These are phyloP conservation scores for Hirschfeldia incana DNA, from an alignment of 345 rosid genomes.

Conservation along the genomic window DNA sequence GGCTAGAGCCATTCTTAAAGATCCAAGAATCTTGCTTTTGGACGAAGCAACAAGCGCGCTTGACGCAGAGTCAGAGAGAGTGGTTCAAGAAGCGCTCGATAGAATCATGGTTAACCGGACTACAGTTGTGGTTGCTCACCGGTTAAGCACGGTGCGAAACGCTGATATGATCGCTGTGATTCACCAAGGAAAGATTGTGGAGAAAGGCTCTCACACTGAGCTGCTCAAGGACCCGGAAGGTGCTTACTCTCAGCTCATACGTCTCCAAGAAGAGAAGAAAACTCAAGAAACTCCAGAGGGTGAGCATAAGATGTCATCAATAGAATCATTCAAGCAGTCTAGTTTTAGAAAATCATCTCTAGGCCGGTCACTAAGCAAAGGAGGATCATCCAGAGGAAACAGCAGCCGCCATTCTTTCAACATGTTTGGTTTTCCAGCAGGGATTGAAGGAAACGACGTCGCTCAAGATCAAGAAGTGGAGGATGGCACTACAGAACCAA, in stretches of 20 bases:
- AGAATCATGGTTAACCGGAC: slow-evolving; percentile 61
- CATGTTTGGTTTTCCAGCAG: slow-evolving; percentile 55
- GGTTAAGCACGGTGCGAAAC: slow-evolving; percentile 58
- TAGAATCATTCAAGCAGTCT: slow-evolving; percentile 46
- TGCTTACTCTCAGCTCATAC: slow-evolving; percentile 81
- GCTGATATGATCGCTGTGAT: slow-evolving; percentile 59
- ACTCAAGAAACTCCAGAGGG: slow-evolving; percentile 37
- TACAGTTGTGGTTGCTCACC: slow-evolving; percentile 63
- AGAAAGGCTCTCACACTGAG: slow-evolving; percentile 67
- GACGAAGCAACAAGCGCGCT: slow-evolving; percentile 83
- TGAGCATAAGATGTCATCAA: slow-evolving; percentile 37
- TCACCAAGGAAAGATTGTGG: slow-evolving; percentile 42
- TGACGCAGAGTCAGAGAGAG: slow-evolving; percentile 67
- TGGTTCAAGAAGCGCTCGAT: slow-evolving; percentile 65
- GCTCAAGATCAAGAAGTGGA: slow-evolving; percentile 37
- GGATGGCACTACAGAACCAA: background rate
- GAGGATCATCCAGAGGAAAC: slow-evolving; percentile 63
- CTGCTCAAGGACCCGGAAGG: slow-evolving; percentile 72
- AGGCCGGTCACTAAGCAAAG: slow-evolving; percentile 37
- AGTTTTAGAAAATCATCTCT: slow-evolving; percentile 47
- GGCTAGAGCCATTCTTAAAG: slow-evolving; percentile 68
- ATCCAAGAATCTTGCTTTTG: slow-evolving; percentile 65
- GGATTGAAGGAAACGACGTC: slow-evolving; percentile 27
- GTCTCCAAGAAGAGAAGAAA: slow-evolving; percentile 65
- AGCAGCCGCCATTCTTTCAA: slow-evolving; percentile 63